These are phyloP conservation scores for Globisporangium sylvaticum DNA, from an alignment of 352 stramenopile genomes.

Conservation along the genomic window DNA sequence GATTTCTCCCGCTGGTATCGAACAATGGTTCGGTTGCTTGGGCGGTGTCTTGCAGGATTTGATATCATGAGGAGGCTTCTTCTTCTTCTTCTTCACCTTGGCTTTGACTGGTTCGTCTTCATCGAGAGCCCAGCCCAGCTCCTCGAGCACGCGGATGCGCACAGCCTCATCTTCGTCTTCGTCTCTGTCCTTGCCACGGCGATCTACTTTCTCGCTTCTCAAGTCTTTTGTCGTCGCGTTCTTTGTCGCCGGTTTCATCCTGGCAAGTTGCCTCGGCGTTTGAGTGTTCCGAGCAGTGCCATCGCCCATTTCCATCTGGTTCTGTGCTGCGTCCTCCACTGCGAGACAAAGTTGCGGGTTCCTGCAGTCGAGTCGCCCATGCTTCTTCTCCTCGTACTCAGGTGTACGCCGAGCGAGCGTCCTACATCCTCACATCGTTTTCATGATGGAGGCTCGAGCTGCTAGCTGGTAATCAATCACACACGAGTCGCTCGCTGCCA, in stretches of 20 bases:
- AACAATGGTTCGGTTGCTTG: too few species aligned
- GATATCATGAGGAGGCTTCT: neutral
- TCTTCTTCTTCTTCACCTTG: neutral
- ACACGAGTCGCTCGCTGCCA: too few species aligned
- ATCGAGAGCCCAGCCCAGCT: conserved; percentile 11
- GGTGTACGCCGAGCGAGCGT: neutral
- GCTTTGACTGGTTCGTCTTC: neutral
- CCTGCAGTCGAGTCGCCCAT: conserved; percentile 24
- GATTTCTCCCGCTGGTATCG: neutral
- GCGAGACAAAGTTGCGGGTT: conserved; percentile 22
- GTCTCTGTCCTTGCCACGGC: neutral
- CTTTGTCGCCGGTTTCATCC: neutral
- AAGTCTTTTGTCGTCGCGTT: neutral
- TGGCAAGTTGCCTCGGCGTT: neutral
- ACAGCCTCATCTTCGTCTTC: conserved; percentile 7
- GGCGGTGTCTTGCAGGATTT: neutral
- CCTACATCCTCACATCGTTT: neutral
- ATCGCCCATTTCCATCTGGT: neutral
- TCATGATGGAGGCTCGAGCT: neutral
- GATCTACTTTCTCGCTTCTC: neutral
- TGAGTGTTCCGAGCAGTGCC: neutral
- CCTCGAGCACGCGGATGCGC: conserved; percentile 9
- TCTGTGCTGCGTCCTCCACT: conserved; percentile 27
- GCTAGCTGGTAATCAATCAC: neutral
- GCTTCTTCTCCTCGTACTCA: neutral